A percentile compares a stretch with the other conserved stretches of the same genome.
Evolutionary conservation across 2,329 filamentous ascomycete species (phyloP).

Genomic region (Fusarium sp.): DNA sequence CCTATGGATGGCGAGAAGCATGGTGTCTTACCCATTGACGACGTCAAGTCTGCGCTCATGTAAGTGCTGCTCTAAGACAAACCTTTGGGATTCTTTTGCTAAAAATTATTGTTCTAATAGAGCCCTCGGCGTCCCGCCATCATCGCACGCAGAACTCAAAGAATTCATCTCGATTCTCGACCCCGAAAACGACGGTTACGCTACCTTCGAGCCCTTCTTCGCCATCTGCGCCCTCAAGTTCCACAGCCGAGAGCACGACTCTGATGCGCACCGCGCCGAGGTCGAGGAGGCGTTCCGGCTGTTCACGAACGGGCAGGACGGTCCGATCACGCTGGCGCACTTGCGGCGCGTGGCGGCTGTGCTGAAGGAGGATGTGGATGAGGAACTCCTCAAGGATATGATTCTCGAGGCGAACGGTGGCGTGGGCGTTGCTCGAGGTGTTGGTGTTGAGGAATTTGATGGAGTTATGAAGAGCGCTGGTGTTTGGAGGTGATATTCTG

Average conservation of each 20-base stretch:
- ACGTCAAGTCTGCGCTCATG: slow-evolving; percentile 80
- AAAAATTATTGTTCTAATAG: slow-evolving; percentile 57
- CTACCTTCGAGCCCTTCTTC: slow-evolving; percentile 84
- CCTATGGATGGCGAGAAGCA: slow-evolving; percentile 79
- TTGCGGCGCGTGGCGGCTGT: slow-evolving; percentile 82
- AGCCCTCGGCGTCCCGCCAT: slow-evolving; percentile 82
- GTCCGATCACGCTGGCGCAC: slow-evolving; percentile 83
- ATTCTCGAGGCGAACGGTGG: slow-evolving; percentile 93
- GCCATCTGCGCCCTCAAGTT: slow-evolving; percentile 90
- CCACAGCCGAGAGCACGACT: slow-evolving; percentile 68
- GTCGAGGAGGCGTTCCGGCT: slow-evolving; percentile 85
- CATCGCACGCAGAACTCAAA: slow-evolving; percentile 73
- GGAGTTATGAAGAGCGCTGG: slow-evolving; percentile 87
- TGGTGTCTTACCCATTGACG: slow-evolving; percentile 75
- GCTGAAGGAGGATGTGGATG: slow-evolving; percentile 85
- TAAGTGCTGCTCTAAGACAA: slow-evolving; percentile 57
- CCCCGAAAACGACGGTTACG: slow-evolving; percentile 82
- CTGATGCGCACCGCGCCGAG: slow-evolving; percentile 71
- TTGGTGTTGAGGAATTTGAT: slow-evolving; percentile 84
- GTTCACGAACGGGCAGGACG: slow-evolving; percentile 72
- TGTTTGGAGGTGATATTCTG: slow-evolving; percentile 74
- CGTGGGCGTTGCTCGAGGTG: slow-evolving; percentile 76
- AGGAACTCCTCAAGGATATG: slow-evolving; percentile 92
- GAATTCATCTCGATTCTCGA: slow-evolving; percentile 87
- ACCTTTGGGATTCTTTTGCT: neutral